Conservation (phyloP, 169 alveolate species). For the Plasmodium gonderi region DNA sequence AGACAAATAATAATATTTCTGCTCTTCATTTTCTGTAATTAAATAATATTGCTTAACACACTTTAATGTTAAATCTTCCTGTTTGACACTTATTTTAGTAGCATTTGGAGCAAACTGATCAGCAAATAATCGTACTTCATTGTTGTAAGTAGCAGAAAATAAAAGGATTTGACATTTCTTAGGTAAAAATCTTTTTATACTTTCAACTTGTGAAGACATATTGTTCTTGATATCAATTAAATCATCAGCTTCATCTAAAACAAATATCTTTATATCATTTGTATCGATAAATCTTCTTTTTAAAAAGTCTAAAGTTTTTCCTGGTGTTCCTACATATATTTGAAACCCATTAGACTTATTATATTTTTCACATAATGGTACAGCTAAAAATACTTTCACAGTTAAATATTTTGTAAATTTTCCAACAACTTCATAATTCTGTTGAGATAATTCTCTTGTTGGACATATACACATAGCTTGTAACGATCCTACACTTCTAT, state of each 20-base stretch:
- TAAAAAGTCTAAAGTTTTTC: constrained; percentile 95
- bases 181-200: constrained; percentile 83
- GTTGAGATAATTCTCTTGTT: constrained; percentile 97
- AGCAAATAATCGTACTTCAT: constrained; percentile 91
- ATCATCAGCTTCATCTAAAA: constrained; percentile 98
- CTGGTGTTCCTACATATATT: constrained; percentile 98
- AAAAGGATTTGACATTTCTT: constrained; percentile 89
- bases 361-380: constrained; percentile 88
- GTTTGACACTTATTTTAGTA: constrained; percentile 88
- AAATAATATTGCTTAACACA: constrained; percentile 96
- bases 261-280: constrained; percentile 83
- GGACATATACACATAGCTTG: constrained; percentile 95
- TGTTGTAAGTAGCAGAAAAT: constrained; percentile 94
- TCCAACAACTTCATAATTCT: constrained; percentile 92
- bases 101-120: constrained; percentile 90
- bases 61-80: constrained; percentile 96
- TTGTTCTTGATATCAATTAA: constrained; percentile 90
- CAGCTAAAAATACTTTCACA: constrained; percentile 89
- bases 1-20: constrained; percentile 92
- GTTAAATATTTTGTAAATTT: constrained; percentile 91
- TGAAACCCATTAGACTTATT: constrained; percentile 87
- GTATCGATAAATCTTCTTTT: constrained; percentile 89
- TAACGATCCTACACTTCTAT: constrained; percentile 79
- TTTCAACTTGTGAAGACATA: constrained; percentile 93
- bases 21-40: constrained; percentile 91